These are phyloP conservation scores for Escovopsis sp. DNA, from an alignment of 2,329 filamentous ascomycete genomes.

Conservation along the genomic window DNA sequence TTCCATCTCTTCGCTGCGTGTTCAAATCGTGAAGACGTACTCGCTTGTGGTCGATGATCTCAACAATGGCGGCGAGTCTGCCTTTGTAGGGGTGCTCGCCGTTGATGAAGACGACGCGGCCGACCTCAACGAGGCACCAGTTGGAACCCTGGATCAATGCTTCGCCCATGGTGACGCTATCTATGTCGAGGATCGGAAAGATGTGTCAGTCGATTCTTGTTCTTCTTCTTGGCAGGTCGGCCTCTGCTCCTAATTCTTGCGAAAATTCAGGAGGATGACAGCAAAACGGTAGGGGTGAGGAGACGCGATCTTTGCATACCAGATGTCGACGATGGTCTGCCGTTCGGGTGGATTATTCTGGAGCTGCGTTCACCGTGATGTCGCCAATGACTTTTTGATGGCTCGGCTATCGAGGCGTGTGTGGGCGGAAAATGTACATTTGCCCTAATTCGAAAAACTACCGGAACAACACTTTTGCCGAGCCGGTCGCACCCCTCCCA, in stretches of 20 bases:
- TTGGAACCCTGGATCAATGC: slow-evolving; percentile 66
- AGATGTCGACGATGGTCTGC: slow-evolving; percentile 23
- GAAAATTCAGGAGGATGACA: no score
- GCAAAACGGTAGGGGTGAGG: slow-evolving; percentile 6
- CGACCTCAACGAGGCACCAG: slow-evolving; percentile 97
- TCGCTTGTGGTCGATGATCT: slow-evolving; percentile 99
- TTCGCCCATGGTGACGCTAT: slow-evolving; percentile 61
- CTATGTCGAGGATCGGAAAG: slow-evolving; percentile 2
- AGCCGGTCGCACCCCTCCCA: neutral
- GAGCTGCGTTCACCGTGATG: slow-evolving; percentile 20
- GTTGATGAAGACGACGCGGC: slow-evolving; percentile 89
- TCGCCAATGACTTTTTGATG: slow-evolving; percentile 26
- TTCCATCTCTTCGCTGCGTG: no score
- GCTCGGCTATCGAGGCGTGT: slow-evolving; percentile 22
- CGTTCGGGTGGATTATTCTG: slow-evolving; percentile 23
- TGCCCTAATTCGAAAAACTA: slow-evolving; percentile 24
- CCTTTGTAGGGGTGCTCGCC: slow-evolving; percentile 61
- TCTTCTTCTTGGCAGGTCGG: neutral
- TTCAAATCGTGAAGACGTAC: no score
- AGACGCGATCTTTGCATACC: slow-evolving; percentile 21
- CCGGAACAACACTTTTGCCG: slow-evolving; percentile 17
- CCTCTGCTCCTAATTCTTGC: slow-evolving; percentile 4
- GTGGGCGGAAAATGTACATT: slow-evolving; percentile 24
- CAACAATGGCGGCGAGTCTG: slow-evolving; percentile 85
- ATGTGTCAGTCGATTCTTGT: slow-evolving; percentile 18